Evolutionary conservation across 2,329 filamentous ascomycete genomes (phyloP), one percentile per base, ranked within the genome.

Genomic region (Talaromyces pinophilus): DNA sequence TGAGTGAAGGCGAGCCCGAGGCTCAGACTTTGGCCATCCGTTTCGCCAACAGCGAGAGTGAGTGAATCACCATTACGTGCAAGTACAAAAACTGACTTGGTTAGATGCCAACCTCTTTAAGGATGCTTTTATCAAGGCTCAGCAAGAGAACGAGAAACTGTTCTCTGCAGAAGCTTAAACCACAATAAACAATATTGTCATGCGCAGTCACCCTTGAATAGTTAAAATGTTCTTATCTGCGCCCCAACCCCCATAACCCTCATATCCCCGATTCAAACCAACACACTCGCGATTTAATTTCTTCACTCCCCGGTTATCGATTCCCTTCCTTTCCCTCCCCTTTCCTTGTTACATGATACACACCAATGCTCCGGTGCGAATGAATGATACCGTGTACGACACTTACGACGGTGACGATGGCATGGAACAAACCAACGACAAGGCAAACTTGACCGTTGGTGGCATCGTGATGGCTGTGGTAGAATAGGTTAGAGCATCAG

Each of bases 11-110:
- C 69, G 94, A 97, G 84, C 91, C 95, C 70, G 95, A 99, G 86
- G 92, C 93, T 65, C 90, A 93, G 76, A 99, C 95, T 64, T 87
- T 99, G 75, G 95, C 95, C 71, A 98, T 99, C 75, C 93, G 95
- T 73, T 97, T 99, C 76, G 94, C 91, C 83, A 99, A 98, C 86
- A 90, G 92, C 72, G 95, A 99, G 79, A 98, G 93, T 97, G 86
- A 79, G 90, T 86, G 64, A n/a, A 46, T 7, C 2, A 8, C 5
- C 40, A 38, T 33, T 19, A 13, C 28, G 33, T 55, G 33, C 42
- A 44, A 35, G 33, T 19, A 15, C n/a, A 38, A 19, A 30, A 57
- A 5, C 30, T 50, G 22, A 59, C 30, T 17, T 50, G n/a, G 19
- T 68, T 28, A 97, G 93, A 98, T 77, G 95, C 95, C 85, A 96